Evolutionary conservation across 176 grass and related monocot genomes (phyloP).

Genomic region (Oryza rufipogon): DNA sequence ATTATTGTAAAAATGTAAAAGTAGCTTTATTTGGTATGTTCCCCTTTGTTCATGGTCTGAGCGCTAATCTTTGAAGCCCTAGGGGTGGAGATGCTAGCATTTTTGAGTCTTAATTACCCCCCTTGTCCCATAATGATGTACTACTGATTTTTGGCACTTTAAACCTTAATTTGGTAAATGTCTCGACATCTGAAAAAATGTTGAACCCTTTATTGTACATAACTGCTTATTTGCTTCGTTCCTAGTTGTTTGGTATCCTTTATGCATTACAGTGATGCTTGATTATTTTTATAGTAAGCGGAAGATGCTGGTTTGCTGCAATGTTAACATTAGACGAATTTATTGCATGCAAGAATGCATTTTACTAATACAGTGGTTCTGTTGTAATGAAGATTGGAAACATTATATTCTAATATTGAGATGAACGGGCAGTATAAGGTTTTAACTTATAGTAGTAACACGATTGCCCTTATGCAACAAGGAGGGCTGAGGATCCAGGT

Average conservation of each 20-base stretch:
- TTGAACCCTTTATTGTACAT: background rate
- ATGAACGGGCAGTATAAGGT: background rate
- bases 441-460: background rate
- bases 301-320: background rate
- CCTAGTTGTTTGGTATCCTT: background rate
- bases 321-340: slow-evolving; percentile 23
- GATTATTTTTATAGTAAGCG: slow-evolving; percentile 1
- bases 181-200: slow-evolving; percentile 1
- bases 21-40: too few species aligned
- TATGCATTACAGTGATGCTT: background rate
- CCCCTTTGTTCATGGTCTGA: background rate
- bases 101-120: background rate
- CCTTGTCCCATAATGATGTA: background rate
- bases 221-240: background rate
- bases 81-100: background rate
- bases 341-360: background rate
- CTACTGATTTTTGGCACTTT: background rate
- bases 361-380: background rate
- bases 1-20: too few species aligned
- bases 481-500: background rate
- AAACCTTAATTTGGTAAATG: background rate
- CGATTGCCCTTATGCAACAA: background rate
- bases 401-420: background rate
- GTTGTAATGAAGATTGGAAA: background rate
- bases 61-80: background rate